A percentile compares a stretch with the other conserved stretches of the same genome.
phyloP scores from a whole-genome alignment of 768 basidiomycete genomes.

The Asterophora parasitica region DNA sequence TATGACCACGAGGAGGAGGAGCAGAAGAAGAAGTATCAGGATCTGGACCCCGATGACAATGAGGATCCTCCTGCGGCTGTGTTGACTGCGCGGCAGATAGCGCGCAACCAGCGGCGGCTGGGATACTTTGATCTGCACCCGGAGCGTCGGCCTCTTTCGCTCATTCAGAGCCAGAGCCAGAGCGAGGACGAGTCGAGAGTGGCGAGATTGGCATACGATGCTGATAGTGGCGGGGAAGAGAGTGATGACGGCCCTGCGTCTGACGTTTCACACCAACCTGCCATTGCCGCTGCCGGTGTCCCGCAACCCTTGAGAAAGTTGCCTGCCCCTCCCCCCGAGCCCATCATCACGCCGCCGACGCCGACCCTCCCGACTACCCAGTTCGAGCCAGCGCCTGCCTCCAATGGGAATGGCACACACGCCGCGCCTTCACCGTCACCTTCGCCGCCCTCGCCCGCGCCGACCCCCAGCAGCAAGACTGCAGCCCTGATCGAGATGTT shows the following conservation, averaged over 20 bases:
- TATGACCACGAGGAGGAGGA: too few species aligned
- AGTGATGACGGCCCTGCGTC: slow-evolving; percentile 15
- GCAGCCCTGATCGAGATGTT: slow-evolving; percentile 85
- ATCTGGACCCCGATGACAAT: slow-evolving; percentile 8
- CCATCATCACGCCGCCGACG: slow-evolving; percentile 3
- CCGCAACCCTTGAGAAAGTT: slow-evolving; percentile 13
- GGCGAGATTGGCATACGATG: slow-evolving; percentile 27
- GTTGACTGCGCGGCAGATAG: slow-evolving; percentile 25
- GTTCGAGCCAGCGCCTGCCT: slow-evolving; percentile 9
- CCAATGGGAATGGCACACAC: slow-evolving; percentile 14
- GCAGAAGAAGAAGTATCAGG: slow-evolving; percentile 5
- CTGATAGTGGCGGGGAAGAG: slow-evolving; percentile 30
- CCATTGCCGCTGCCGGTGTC: not conserved
- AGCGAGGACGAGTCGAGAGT: slow-evolving; percentile 31
- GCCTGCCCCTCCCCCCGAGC: slow-evolving; percentile 16
- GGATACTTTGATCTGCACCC: slow-evolving; percentile 82
- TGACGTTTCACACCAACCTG: not conserved
- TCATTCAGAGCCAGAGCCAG: slow-evolving; percentile 22
- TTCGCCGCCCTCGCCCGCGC: too few species aligned
- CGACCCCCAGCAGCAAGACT: slow-evolving; percentile 51
- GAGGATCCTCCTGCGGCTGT: slow-evolving; percentile 15
- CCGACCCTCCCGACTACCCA: slow-evolving; percentile 1
- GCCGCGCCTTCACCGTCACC: not conserved
- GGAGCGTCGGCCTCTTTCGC: slow-evolving; percentile 47
- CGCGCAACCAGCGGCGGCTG: slow-evolving; percentile 39